Base-by-base conservation (phyloP, 1,284 basidiomycete genomes). In the Thecaphora thlaspeos region DNA sequence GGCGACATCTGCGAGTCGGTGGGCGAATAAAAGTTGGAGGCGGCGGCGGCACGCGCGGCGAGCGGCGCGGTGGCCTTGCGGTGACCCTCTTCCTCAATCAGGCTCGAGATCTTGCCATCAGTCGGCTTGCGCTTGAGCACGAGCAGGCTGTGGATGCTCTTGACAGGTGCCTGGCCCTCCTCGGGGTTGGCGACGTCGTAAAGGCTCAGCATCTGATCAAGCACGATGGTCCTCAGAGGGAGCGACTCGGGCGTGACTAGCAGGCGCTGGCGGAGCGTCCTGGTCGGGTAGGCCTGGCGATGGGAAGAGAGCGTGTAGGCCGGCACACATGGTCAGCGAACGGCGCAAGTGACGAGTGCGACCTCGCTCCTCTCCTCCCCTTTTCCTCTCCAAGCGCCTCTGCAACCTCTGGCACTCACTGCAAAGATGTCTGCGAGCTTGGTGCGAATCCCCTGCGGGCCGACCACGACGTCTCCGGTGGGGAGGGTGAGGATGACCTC, bases 1-100 rank as follows among this genome's bases (percentile, higher is more conserved):
- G 75, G 75, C 24, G 73, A 75, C 47, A 77, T 39, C 62, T 76
- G 73, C 19, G 64, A 70, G 51, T 77, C 75, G 12, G 74, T 76
- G 34, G 75, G 75, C 30, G 68, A 70, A 59, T 74, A 71, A 61
- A 71, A 71, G 55, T 68, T 64, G 53, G 66, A 65, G 12, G 63
- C 71, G 2, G 71, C 68, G 3, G 69, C 73, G 5, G 70, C 68
- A 9, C 75, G 57, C 3, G 71, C 73, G 24, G 75, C 75, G 12
- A 77, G 53, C 1, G 75, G 73, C 4, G 70, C 71, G 9, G 68
- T 72, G 14, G 70, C 70, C 48, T 71, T 74, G 34, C 73, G 55
- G 57, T 77, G 75, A 15, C 74, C 74, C 28, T 72, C 72, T 37
- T 77, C 75, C 28, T 77, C 74, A 28, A 63, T 65, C 18, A 77